A percentile compares a stretch with the other conserved stretches of the same genome.
phyloP scores from a whole-genome alignment of 768 basidiomycete genomes.

The Trametes cinnabarina region DNA sequence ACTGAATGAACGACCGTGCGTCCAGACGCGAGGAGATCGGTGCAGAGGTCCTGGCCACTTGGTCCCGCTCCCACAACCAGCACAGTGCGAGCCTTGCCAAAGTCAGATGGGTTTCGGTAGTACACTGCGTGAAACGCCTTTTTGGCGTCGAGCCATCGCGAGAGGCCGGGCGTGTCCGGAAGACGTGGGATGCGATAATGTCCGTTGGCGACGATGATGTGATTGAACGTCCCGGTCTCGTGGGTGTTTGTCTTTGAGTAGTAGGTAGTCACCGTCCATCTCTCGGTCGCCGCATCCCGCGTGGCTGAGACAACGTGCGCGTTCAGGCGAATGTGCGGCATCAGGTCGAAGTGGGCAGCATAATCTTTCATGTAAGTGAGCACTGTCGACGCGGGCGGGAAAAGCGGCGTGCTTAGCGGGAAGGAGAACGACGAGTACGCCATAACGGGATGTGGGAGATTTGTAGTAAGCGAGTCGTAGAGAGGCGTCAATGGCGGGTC shows the following conservation, averaged over 20 bases:
- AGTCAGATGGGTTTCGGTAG: slow-evolving; percentile 54
- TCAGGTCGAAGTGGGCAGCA: slow-evolving; percentile 58
- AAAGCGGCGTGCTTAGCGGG: slow-evolving; percentile 70
- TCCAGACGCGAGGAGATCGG: slow-evolving; percentile 50
- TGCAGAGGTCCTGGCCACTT: slow-evolving; percentile 65
- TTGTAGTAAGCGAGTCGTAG: slow-evolving; percentile 81
- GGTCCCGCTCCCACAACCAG: slow-evolving; percentile 52
- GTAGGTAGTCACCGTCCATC: slow-evolving; percentile 47
- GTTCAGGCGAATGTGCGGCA: slow-evolving; percentile 60
- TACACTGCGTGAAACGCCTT: slow-evolving; percentile 64
- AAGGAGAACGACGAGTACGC: slow-evolving; percentile 61
- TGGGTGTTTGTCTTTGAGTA: slow-evolving; percentile 12
- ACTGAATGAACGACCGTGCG: slow-evolving; percentile 56
- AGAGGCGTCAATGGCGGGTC: slow-evolving; percentile 64
- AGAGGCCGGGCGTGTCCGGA: slow-evolving; percentile 59
- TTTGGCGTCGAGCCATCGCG: slow-evolving; percentile 50
- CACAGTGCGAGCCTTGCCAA: slow-evolving; percentile 35
- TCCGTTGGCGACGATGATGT: slow-evolving; percentile 74
- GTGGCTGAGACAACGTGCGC: slow-evolving; percentile 49
- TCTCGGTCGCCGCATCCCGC: slow-evolving; percentile 33
- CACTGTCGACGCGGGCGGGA: slow-evolving; percentile 59
- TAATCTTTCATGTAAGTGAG: slow-evolving; percentile 70
- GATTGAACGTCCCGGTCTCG: slow-evolving; percentile 48
- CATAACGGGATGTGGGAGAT: slow-evolving; percentile 80
- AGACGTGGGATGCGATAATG: slow-evolving; percentile 67